Evolutionary conservation across 2,329 filamentous ascomycete genomes (phyloP), one percentile per base, ranked within the genome.

Genomic region (Lachnellula suecica): DNA sequence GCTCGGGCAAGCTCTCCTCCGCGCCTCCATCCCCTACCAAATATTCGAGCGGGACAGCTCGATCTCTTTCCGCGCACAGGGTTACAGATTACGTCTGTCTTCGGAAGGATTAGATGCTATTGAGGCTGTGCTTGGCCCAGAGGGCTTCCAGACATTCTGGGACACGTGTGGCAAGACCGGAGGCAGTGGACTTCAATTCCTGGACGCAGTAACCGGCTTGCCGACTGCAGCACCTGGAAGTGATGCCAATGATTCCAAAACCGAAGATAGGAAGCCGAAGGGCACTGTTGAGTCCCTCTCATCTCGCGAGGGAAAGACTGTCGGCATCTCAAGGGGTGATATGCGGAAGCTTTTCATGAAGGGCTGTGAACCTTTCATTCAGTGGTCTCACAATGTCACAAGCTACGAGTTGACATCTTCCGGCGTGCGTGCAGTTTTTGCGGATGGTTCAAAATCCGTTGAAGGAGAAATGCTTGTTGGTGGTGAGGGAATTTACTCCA

Each of bases 401-500:
- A 78, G 81, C 23, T 87, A 87, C 56, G 80, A 85, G 58, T 61
- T 79, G 43, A 82, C 79, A 0, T 63, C 64, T 1, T 69, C 70
- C 5, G 82, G 83, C 3, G 83, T 88, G 1, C 70, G 68, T 2
- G 78, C 78, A 2, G 59, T 82, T 2, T 87, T 87, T 59, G 74
- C 76, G 0, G 84, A 87, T 59, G 84, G 83, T 0, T 74, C 73
- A 11, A 80, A 74, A 60, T 84, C 79, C 0, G 71, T 75, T 5
- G 81, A 84, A 61, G 83, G 83, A 1, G 73, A 75, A 0, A 71
- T 87, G 73, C 70, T 86, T 9, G 64, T 87, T 9, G 83, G 75
- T 2, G 84, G 82, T 3, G 84, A 88, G 44, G 84, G 84, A 10
- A 78, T 86, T 37, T 79, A 81, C 60, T 85, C 82, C 8, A 73